A percentile compares a stretch with the other conserved stretches of the same genome.
These are phyloP conservation scores for Neopestalotiopsis sp. DNA, from an alignment of 2,329 filamentous ascomycete genomes.

Conservation along the genomic window DNA sequence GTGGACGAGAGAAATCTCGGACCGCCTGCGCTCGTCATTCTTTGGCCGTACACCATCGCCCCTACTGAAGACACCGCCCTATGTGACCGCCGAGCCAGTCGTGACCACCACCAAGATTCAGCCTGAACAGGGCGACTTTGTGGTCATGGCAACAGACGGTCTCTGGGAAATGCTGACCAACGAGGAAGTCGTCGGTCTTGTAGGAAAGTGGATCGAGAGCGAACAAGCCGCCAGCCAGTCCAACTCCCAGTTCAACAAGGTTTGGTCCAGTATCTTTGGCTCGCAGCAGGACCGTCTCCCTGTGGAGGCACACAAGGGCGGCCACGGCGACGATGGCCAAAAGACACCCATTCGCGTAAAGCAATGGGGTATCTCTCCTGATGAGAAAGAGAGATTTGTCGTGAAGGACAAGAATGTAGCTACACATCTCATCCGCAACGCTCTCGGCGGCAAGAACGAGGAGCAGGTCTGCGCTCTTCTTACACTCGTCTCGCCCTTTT, in stretches of 20 bases:
- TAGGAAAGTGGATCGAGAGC: constrained; percentile 94
- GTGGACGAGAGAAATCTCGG: constrained; percentile 85
- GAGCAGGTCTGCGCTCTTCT: constrained; percentile 93
- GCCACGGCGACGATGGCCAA: constrained; percentile 67
- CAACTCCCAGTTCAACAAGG: constrained; percentile 70
- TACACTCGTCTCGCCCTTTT: constrained; percentile 90
- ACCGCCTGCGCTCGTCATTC: constrained; percentile 82
- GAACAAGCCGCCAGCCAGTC: constrained; percentile 56
- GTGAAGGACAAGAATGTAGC: constrained; percentile 96
- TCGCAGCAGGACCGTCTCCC: constrained; percentile 62
- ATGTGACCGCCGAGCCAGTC: constrained; percentile 95
- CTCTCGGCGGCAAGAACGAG: constrained; percentile 87
- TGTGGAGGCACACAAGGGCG: constrained; percentile 67
- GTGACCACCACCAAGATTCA: constrained; percentile 92
- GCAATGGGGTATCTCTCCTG: constrained; percentile 85
- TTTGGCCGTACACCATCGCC: constrained; percentile 82
- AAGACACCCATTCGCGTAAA: constrained; percentile 85
- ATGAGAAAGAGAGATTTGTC: constrained; percentile 81
- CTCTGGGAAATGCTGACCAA: constrained; percentile 99
- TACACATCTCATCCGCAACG: constrained; percentile 93
- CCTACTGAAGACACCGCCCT: constrained; percentile 87
- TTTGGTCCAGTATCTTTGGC: constrained; percentile 71
- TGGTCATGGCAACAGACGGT: constrained; percentile 95
- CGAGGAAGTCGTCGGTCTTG: constrained; percentile 94
- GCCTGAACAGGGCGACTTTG: constrained; percentile 88